Evolutionary conservation across 345 rosid species (phyloP), one percentile per base, ranked within the genome.

Genomic region (Corymbia maculata): DNA sequence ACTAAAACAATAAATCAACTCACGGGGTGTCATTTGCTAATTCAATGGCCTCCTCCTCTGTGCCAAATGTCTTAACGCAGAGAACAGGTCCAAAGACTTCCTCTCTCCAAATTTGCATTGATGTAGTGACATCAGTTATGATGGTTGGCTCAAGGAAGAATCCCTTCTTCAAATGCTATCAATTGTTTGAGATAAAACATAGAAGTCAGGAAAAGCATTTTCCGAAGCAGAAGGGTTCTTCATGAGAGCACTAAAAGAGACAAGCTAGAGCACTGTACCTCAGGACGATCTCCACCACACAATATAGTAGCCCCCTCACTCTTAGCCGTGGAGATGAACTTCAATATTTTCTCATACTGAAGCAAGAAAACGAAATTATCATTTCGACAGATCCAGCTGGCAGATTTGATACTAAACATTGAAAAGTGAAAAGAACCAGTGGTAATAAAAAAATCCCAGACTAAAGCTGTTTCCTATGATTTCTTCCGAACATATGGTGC

Each of bases 71-170:
- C 93, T 96, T 98, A 51, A 95, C 96, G 89, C 98, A 97, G 4
- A 98, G 92, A 89, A 97, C 97, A 87, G 99, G 99, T 88, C 99
- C 99, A 92, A 98, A 98, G 61, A 98, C 98, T 93, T 97, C 99
- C 88, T 98, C 99, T 90, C 96, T 97, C 99, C 99, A 98, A 68
- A 98, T 97, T 93, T 98, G 94, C 99, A 97, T 97, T 89, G 97
- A 95, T 86, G 95, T 95, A 47, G 93, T 93, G 87, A 97, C 95
- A 90, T 97, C 94, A 79, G 94, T 93, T 30, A 97, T 92, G 88
- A 98, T 91, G 30, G 97, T 93, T 90, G 99, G 98, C 90, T 96
- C 97, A 86, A 98, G 57, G 87, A 94, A 98, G 92, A 91, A 97
- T 66, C 99, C 99, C 89, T 93, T 97, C 55, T 92, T 94, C 21